These are phyloP conservation scores for Cicer arietinum DNA, from an alignment of 306 rosid species.

Conservation along the genomic window DNA sequence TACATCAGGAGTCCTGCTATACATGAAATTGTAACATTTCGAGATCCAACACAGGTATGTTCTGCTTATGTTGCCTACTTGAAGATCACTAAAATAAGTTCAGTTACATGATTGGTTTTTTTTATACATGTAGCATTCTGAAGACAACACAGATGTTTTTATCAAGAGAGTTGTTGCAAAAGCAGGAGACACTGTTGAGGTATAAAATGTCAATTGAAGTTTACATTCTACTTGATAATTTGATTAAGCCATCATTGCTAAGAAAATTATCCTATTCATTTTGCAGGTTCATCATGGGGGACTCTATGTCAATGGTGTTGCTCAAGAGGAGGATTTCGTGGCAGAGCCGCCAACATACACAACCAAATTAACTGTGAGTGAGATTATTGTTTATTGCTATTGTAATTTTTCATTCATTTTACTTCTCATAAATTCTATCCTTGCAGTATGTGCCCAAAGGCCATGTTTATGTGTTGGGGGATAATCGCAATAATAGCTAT, in stretches of 20 bases:
- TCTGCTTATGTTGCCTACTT: constrained; percentile 37
- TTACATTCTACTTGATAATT: constrained; percentile 12
- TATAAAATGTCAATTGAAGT: constrained; percentile 30
- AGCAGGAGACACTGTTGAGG: constrained; percentile 86
- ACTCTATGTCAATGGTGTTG: constrained; percentile 77
- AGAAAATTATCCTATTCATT: constrained; percentile 7
- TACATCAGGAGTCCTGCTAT: constrained; percentile 72
- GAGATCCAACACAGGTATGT: constrained; percentile 81
- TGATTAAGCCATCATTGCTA: constrained; percentile 11
- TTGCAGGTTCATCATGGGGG: constrained; percentile 66
- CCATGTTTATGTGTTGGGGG: constrained; percentile 89
- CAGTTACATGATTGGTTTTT: constrained; percentile 45
- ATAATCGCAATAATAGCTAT: constrained; percentile 84
- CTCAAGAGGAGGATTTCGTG: constrained; percentile 71
- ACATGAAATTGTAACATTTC: constrained; percentile 73
- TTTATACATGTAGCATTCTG: constrained; percentile 51
- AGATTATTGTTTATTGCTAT: constrained; percentile 33
- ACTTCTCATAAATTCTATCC: neutral
- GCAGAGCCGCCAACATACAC: constrained; percentile 61
- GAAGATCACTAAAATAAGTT: constrained; percentile 14
- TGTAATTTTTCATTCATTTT: constrained; percentile 6
- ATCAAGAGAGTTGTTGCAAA: constrained; percentile 91
- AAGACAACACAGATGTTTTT: constrained; percentile 57
- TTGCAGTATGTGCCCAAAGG: constrained; percentile 83
- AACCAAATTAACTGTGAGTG: constrained; percentile 65